phyloP scores from a whole-genome alignment of 192 early-diverging fungal species.

The Coemansia sp. region DNA sequence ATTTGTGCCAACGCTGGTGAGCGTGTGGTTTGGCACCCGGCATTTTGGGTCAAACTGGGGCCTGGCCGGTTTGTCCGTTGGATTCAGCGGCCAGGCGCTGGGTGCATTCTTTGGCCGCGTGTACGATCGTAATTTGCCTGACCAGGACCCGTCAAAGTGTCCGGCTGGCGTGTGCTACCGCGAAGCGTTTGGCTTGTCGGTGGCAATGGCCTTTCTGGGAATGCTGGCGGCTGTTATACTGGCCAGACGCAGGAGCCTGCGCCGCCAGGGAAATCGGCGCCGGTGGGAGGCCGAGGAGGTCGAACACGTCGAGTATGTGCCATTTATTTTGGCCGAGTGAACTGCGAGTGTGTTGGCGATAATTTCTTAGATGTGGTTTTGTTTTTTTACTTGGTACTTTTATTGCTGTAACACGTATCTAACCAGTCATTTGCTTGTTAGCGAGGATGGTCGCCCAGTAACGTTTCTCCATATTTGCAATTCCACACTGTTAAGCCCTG shows the following conservation, averaged over 20 bases:
- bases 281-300: constrained; percentile 48
- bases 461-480: too few relatives aligned
- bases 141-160: constrained; percentile 47
- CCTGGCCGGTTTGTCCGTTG: constrained; percentile 48
- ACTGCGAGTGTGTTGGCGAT: neutral
- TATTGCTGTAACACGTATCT: too few relatives aligned
- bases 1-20: constrained; percentile 45
- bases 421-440: too few relatives aligned
- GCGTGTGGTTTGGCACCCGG: constrained; percentile 51
- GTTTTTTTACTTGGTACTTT: neutral
- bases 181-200: constrained; percentile 36
- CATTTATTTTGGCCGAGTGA: constrained; percentile 44
- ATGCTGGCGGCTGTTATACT: constrained; percentile 19
- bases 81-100: constrained; percentile 58
- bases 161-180: constrained; percentile 37
- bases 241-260: constrained; percentile 22
- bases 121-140: constrained; percentile 53
- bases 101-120: constrained; percentile 60
- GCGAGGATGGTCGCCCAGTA: too few relatives aligned
- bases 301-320: constrained; percentile 35
- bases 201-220: constrained; percentile 11
- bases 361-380: neutral
- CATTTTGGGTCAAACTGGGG: constrained; percentile 57
- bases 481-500: neutral
- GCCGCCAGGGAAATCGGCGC: constrained; percentile 37